Evolutionary conservation across 2,329 filamentous ascomycete genomes (phyloP).

Genomic region (Pseudogymnoascus sp.): DNA sequence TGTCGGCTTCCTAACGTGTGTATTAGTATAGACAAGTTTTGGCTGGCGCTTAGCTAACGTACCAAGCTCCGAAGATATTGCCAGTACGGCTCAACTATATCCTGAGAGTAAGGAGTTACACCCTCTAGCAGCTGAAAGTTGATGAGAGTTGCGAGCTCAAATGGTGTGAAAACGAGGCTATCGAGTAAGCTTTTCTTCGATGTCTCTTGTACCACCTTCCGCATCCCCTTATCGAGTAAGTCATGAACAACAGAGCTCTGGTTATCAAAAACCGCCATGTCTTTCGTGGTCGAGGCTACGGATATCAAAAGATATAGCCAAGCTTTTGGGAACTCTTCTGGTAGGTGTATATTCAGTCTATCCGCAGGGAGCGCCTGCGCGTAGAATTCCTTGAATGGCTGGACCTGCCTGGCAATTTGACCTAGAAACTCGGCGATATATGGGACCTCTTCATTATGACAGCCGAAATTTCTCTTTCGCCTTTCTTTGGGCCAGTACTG

Average conservation of each 20-base stretch:
- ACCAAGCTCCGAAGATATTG: constrained; percentile 18
- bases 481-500: neutral
- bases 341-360: constrained; percentile 12
- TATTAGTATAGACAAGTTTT: neutral
- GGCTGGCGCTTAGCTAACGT: neutral
- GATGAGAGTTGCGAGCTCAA: constrained; percentile 18
- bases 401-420: neutral
- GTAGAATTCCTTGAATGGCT: constrained; percentile 13
- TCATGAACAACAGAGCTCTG: constrained; percentile 12
- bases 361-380: constrained; percentile 10
- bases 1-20: constrained; percentile 15
- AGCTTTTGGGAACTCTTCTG: constrained; percentile 17
- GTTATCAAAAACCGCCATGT: constrained; percentile 13
- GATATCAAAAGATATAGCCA: constrained; percentile 20
- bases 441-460: constrained; percentile 1
- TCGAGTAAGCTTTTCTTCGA: constrained; percentile 12
- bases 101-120: constrained; percentile 10
- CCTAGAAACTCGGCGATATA: constrained; percentile 9
- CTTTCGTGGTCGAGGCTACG: constrained; percentile 11
- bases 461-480: constrained; percentile 2
- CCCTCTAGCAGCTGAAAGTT: constrained; percentile 16
- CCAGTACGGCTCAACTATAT: constrained; percentile 16
- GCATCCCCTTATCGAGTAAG: constrained; percentile 13
- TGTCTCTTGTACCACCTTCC: constrained; percentile 11
- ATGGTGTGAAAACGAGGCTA: constrained; percentile 15